A percentile compares a stretch with the other conserved stretches of the same genome.
phyloP scores from a whole-genome alignment of 306 rosid genomes.

The Rosa multiflora region DNA sequence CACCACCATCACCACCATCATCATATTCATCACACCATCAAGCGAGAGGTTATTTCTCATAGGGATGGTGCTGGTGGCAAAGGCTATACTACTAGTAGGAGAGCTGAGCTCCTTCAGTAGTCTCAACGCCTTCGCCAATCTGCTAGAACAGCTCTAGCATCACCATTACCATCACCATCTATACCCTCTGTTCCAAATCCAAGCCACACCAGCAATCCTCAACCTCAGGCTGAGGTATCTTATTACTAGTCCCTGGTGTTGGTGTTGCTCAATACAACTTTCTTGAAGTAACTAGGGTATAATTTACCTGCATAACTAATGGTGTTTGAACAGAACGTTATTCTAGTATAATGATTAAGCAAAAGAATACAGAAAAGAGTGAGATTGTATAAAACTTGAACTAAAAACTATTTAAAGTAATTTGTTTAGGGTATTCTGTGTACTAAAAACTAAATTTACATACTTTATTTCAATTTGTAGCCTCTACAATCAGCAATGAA shows the following conservation, averaged over 20 bases:
- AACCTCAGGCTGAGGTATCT: constrained; percentile 29
- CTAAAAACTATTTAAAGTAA: background rate
- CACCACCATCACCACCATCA: constrained; percentile 32
- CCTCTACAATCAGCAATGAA: background rate
- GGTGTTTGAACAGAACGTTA: too few relatives aligned
- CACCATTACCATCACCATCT: constrained; percentile 6
- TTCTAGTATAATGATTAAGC: background rate
- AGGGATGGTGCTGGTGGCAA: constrained; percentile 22
- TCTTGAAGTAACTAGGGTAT: background rate
- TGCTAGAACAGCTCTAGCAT: constrained; percentile 33
- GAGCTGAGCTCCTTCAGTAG: constrained; percentile 65
- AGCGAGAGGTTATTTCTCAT: constrained; percentile 26
- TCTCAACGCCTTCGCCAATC: constrained; percentile 56
- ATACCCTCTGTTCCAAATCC: constrained; percentile 26
- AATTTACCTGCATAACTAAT: too few relatives aligned
- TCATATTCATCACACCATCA: constrained; percentile 37
- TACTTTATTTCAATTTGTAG: background rate
- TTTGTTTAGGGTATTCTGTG: background rate
- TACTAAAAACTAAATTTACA: too few relatives aligned
- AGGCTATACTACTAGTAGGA: constrained; percentile 50
- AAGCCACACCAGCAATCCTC: constrained; percentile 25
- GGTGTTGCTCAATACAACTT: background rate
- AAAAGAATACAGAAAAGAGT: too few relatives aligned
- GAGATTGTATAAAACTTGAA: background rate
- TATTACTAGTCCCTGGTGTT: background rate